A percentile compares a stretch with the other conserved stretches of the same genome.
Evolutionary conservation across 2,329 filamentous ascomycete genomes (phyloP).

Genomic region (Nemania abortiva): DNA sequence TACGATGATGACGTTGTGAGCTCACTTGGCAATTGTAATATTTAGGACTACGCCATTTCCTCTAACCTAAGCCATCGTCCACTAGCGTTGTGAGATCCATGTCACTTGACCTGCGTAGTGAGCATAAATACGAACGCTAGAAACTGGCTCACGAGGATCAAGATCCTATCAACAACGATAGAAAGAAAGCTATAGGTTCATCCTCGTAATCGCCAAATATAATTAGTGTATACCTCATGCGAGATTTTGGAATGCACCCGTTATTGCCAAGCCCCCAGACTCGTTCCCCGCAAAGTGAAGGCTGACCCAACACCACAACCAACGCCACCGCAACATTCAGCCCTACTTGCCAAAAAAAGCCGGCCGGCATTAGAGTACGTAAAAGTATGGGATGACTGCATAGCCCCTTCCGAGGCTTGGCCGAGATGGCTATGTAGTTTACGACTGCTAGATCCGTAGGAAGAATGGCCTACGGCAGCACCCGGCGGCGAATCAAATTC

Average conservation of each 20-base stretch:
- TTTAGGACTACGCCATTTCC: constrained; percentile 17
- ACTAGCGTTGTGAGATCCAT: constrained; percentile 28
- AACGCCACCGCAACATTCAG: constrained; percentile 17
- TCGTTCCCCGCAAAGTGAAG: constrained; percentile 18
- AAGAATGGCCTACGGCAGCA: constrained; percentile 1
- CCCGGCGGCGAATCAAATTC: constrained; percentile 7
- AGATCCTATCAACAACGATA: neutral
- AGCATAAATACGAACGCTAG: constrained; percentile 25
- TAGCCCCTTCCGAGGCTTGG: constrained; percentile 8
- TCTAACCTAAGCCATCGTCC: constrained; percentile 9
- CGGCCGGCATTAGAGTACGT: constrained; percentile 27
- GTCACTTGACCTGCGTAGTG: constrained; percentile 23
- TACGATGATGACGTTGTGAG: constrained; percentile 7
- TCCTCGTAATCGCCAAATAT: constrained; percentile 3
- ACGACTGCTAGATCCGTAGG: neutral
- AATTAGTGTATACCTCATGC: constrained; percentile 7
- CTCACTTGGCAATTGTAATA: constrained; percentile 12
- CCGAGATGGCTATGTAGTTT: constrained; percentile 18
- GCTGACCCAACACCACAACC: neutral
- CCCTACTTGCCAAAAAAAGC: constrained; percentile 1
- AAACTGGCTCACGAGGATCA: constrained; percentile 6
- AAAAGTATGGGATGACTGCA: constrained; percentile 22
- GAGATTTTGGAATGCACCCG: constrained; percentile 17
- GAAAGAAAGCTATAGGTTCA: neutral
- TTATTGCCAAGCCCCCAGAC: neutral